Conservation (phyloP, 108 stramenopile genomes). For the Cyclostephanos tholiformis region DNA sequence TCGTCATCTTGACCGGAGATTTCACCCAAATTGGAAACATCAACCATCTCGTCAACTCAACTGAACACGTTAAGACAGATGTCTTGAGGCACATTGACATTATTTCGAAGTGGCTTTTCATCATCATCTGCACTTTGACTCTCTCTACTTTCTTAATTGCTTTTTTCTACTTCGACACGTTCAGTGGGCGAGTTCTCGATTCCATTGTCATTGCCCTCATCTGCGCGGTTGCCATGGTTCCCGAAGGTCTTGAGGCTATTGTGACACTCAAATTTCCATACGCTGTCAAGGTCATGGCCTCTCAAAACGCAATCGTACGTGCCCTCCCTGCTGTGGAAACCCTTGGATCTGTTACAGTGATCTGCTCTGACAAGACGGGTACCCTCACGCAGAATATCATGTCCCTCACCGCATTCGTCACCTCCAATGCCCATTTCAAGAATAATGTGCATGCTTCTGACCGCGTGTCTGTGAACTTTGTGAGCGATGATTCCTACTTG, state of each 20-base stretch:
- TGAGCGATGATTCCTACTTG: constrained; percentile 65
- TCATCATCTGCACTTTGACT: constrained; percentile 77
- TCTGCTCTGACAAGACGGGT: constrained; percentile 99
- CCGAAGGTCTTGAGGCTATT: constrained; percentile 96
- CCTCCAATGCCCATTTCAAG: constrained; percentile 73
- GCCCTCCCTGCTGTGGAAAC: constrained; percentile 96
- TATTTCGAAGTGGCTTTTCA: constrained; percentile 84
- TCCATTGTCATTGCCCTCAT: constrained; percentile 79
- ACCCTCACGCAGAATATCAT: constrained; percentile 97
- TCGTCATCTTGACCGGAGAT: constrained; percentile 85
- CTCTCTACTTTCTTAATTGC: constrained; percentile 79
- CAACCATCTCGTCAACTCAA: constrained; percentile 76
- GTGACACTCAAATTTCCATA: constrained; percentile 92
- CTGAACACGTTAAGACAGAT: constrained; percentile 89
- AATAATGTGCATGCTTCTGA: constrained; percentile 59
- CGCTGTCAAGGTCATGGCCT: constrained; percentile 88
- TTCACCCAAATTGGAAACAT: constrained; percentile 96
- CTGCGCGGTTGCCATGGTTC: constrained; percentile 95
- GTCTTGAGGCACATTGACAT: constrained; percentile 90
- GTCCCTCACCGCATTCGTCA: constrained; percentile 79
- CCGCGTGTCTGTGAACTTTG: constrained; percentile 56
- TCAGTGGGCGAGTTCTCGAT: constrained; percentile 45
- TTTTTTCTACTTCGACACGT: constrained; percentile 55
- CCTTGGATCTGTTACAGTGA: constrained; percentile 93
- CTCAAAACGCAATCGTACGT: constrained; percentile 88